phyloP scores from a whole-genome alignment of 768 basidiomycete genomes.

The Clitopilus hobsonii region DNA sequence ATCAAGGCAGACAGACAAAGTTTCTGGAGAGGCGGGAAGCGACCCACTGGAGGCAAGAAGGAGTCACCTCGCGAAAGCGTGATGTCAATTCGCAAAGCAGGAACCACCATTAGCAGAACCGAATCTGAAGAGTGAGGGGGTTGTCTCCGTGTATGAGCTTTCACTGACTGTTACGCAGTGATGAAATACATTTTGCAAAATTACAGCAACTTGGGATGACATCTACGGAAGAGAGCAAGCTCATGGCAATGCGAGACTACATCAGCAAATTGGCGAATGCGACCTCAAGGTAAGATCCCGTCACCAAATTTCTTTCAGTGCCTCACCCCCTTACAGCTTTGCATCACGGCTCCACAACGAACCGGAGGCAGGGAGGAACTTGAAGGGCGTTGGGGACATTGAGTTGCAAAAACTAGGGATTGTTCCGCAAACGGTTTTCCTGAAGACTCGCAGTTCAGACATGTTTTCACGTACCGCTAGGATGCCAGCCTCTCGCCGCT shows the following conservation, averaged over 20 bases:
- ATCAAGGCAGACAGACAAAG: slow-evolving; percentile 74
- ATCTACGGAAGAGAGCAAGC: slow-evolving; percentile 73
- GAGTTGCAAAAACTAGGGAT: slow-evolving; percentile 86
- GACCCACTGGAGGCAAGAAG: slow-evolving; percentile 39
- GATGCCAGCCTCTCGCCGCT: slow-evolving; percentile 31
- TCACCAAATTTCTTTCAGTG: no score
- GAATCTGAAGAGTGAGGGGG: slow-evolving; percentile 72
- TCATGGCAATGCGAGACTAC: slow-evolving; percentile 87
- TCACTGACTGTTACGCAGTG: slow-evolving; percentile 38
- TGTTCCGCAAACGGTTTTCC: slow-evolving; percentile 87
- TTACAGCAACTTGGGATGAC: slow-evolving; percentile 89
- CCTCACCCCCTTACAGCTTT: no score
- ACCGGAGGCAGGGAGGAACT: slow-evolving; percentile 54
- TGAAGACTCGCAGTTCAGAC: slow-evolving; percentile 54
- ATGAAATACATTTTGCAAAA: slow-evolving; percentile 70
- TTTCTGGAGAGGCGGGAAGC: slow-evolving; percentile 65
- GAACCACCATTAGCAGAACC: slow-evolving; percentile 39
- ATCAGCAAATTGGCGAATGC: slow-evolving; percentile 79
- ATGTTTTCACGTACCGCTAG: slow-evolving; percentile 34
- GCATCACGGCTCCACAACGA: slow-evolving; percentile 60
- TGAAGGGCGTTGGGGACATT: slow-evolving; percentile 62
- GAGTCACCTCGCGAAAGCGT: slow-evolving; percentile 76
- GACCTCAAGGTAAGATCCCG: slow-evolving; percentile 58
- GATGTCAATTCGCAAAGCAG: slow-evolving; percentile 54
- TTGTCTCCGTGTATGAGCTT: background rate